phyloP scores from a whole-genome alignment of 2,329 filamentous ascomycete species.

The Sporothrix inflata region DNA sequence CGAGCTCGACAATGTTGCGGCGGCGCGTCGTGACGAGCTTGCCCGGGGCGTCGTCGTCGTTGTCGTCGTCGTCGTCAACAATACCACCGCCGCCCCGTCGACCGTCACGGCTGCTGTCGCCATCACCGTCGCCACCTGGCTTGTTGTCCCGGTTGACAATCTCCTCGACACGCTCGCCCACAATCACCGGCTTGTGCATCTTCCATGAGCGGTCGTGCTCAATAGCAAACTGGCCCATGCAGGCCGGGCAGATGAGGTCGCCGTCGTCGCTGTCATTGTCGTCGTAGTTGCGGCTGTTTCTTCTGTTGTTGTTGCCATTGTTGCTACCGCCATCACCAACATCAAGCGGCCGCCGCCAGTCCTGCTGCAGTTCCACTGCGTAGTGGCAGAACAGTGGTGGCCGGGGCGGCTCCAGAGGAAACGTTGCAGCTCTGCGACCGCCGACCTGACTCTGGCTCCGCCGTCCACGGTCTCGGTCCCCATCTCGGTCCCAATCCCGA shows the following conservation, averaged over 20 bases:
- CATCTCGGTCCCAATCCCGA: slow-evolving; percentile 40
- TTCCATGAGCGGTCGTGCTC: slow-evolving; percentile 40
- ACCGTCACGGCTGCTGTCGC: background rate
- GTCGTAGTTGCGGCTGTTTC: slow-evolving; percentile 7
- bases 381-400: slow-evolving; percentile 42
- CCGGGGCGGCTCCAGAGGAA: slow-evolving; percentile 6
- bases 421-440: background rate
- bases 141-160: slow-evolving; percentile 8
- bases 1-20: slow-evolving; percentile 30
- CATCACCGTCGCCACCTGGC: slow-evolving; percentile 1
- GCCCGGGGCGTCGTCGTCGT: background rate
- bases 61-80: slow-evolving; percentile 14
- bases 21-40: background rate
- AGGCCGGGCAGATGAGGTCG: slow-evolving; percentile 38
- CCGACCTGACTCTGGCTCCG: slow-evolving; percentile 16
- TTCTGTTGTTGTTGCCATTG: background rate
- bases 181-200: slow-evolving; percentile 37
- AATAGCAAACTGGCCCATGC: slow-evolving; percentile 36
- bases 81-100: background rate
- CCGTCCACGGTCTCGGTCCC: background rate
- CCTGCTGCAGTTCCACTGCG: slow-evolving; percentile 40
- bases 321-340: slow-evolving; percentile 31
- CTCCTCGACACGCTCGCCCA: slow-evolving; percentile 28
- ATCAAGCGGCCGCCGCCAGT: slow-evolving; percentile 33
- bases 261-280: slow-evolving; percentile 15